A percentile compares a stretch with the other conserved stretches of the same genome.
These are phyloP conservation scores for Sclerotinia sclerotiorum DNA, from an alignment of 2,329 filamentous ascomycete species.

Conservation along the genomic window DNA sequence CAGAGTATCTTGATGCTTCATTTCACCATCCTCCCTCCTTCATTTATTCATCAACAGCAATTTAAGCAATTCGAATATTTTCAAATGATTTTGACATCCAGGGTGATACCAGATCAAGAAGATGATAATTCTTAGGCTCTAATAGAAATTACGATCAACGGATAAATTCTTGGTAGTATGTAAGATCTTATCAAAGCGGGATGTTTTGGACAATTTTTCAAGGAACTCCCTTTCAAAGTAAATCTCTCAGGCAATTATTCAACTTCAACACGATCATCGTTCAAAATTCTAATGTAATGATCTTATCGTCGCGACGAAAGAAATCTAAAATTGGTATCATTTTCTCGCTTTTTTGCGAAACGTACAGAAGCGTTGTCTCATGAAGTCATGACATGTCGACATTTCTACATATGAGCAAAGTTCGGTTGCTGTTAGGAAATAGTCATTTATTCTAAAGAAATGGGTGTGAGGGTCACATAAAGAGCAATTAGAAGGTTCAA, in stretches of 20 bases:
- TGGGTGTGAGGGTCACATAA: too few species aligned
- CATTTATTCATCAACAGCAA: neutral
- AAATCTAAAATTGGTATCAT: neutral
- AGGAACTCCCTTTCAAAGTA: neutral
- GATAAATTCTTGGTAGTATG: neutral
- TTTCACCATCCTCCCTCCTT: neutral
- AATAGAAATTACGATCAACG: slow-evolving; percentile 3
- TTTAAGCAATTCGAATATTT: neutral
- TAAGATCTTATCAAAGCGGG: neutral
- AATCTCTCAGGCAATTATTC: too few species aligned
- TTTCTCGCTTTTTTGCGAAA: neutral
- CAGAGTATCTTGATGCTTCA: neutral
- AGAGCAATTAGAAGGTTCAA: too few species aligned
- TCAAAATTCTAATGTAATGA: neutral
- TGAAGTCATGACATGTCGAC: neutral
- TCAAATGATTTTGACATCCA: neutral
- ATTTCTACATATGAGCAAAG: too few species aligned
- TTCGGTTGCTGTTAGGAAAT: too few species aligned
- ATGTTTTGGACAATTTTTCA: neutral
- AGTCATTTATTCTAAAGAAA: too few species aligned
- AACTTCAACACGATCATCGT: neutral
- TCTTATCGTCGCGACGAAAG: neutral
- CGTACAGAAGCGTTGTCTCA: neutral
- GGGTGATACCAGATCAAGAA: neutral
- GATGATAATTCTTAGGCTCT: neutral